These are phyloP conservation scores for Colletotrichum paranaense DNA, from an alignment of 2,329 filamentous ascomycete species.

Conservation along the genomic window DNA sequence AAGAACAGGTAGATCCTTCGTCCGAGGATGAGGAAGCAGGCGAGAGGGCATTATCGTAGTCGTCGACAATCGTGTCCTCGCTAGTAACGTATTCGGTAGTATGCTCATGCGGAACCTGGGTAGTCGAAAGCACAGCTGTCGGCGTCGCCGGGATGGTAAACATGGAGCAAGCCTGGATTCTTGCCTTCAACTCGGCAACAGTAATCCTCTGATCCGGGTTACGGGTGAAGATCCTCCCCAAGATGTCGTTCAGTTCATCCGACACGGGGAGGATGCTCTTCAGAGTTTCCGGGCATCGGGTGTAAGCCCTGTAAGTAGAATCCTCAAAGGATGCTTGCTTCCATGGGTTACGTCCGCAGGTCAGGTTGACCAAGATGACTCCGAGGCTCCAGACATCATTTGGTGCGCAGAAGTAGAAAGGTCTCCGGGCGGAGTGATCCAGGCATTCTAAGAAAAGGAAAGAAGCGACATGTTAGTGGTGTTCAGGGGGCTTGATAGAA, in stretches of 20 bases:
- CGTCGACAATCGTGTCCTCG: slow-evolving; percentile 57
- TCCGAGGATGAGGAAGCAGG: slow-evolving; percentile 55
- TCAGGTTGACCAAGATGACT: slow-evolving; percentile 96
- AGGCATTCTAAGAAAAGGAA: slow-evolving; percentile 78
- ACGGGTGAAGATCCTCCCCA: slow-evolving; percentile 88
- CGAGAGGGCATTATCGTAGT: slow-evolving; percentile 59
- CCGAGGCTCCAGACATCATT: slow-evolving; percentile 99
- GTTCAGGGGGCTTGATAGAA: slow-evolving; percentile 25
- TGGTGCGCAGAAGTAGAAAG: slow-evolving; percentile 89
- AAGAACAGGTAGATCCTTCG: slow-evolving; percentile 56
- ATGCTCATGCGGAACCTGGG: slow-evolving; percentile 55
- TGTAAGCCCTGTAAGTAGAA: slow-evolving; percentile 92
- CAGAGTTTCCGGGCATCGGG: slow-evolving; percentile 86
- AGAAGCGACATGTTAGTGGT: slow-evolving; percentile 45
- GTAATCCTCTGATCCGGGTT: slow-evolving; percentile 86
- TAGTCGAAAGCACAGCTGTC: slow-evolving; percentile 49
- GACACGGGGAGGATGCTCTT: slow-evolving; percentile 93
- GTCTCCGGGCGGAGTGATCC: slow-evolving; percentile 78
- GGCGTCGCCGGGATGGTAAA: slow-evolving; percentile 69
- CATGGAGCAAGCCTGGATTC: slow-evolving; percentile 80
- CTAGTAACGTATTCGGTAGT: slow-evolving; percentile 58
- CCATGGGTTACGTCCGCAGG: slow-evolving; percentile 98
- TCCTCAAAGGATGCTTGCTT: slow-evolving; percentile 95
- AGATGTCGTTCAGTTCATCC: slow-evolving; percentile 87
- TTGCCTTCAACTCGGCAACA: slow-evolving; percentile 80